Base-by-base conservation (phyloP, 768 basidiomycete species). In the Podaxis sp. region DNA sequence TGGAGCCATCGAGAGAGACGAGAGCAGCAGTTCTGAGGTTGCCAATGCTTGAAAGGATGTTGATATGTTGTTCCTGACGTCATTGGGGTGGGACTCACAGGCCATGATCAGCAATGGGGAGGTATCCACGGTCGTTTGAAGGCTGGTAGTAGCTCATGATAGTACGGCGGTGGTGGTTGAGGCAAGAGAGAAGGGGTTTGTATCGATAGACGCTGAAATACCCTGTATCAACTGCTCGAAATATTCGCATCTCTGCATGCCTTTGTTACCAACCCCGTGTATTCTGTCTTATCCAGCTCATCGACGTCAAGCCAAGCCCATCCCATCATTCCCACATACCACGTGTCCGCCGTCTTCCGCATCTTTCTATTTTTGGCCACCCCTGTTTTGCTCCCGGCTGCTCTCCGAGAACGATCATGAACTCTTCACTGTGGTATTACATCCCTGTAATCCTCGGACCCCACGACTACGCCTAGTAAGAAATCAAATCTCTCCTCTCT, bases 1-100 rank as follows among this genome's bases (percentile, higher is more conserved):
- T 84, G 11, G 91, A 93, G 36, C 91, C 92, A 74, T 93, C 92
- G 51, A 89, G 77, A 76, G 89, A 91, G 72, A 94, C 81, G 73
- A 94, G 74, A 9, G 93, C 92, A 47, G 93, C 92, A 1, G 92
- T 94, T 58, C 88, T 83, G 63, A 94, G 75, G 71, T 94, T 94
- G 8, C 92, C 93, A 62, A 94, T 93, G 50, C 91, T 93, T 60
- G 22, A 61, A 43, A 69, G 67, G 36, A 43, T 64, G 57, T 47
- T 50, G 60, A 19, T 51, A 25, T 29, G 33, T 36, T 58, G 54
- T 8, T 17, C 46, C 19, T 43, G 64, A 63, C 24, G 57, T 50
- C 41, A 65, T 55, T 27, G 43, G 4, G 11, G 19, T 19, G 3
- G 55, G n/a, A 73, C 87, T 72, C 72, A 92, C 89, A 94, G 72